Base-by-base conservation (phyloP, 768 basidiomycete species). In the Termitomyces bulborhizus region DNA sequence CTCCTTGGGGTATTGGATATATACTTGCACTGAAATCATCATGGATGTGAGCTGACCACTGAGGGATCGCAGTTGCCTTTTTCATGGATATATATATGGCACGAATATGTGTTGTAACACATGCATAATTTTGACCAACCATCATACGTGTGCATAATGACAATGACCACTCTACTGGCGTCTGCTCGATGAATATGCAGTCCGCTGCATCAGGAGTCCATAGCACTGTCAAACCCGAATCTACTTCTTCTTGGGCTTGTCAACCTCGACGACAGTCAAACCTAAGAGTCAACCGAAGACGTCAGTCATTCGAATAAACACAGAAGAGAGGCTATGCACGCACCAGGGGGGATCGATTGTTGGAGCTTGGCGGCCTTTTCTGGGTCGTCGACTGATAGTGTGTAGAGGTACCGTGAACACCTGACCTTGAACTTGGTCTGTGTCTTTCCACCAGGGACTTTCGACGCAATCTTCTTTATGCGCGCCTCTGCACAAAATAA, bases 361-460 rank as follows among this genome's bases (percentile, higher is more conserved):
- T 88, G 84, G 65, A 99, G 85, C 80, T 98, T 99, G 72, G 97
- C 94, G 40, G 97, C 96, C 82, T 98, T 98, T 73, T 97, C 94
- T 67, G 91, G 84, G 77, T 99, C 97, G 71, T 93, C 89, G 69
- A 98, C 73, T 58, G 86, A 83, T 60, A 98, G 84, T n/a, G 97
- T 98, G 86, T 99, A 99, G 58, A 95, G 86, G 74, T 94, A 94
- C 71, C 90, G 83, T 57, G 90, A 88, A 79, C 95, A 98, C 71
- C 97, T 84, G 69, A 99, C 85, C 83, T 99, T 99, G 86, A 98
- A 98, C 78, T 98, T 99, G 69, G 90, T 96, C 74, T 84, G 80
- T 36, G 79, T 78, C 77, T 92, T 92, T 65, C 83, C 87, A 48
- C 81, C 80, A 34, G 84, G 70, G 31, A 78, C 72, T 71, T 80